Evolutionary conservation across 495 filamentous ascomycete species (phyloP), one percentile per base, ranked within the genome.

Genomic region (Thermothielavioides terrestris): DNA sequence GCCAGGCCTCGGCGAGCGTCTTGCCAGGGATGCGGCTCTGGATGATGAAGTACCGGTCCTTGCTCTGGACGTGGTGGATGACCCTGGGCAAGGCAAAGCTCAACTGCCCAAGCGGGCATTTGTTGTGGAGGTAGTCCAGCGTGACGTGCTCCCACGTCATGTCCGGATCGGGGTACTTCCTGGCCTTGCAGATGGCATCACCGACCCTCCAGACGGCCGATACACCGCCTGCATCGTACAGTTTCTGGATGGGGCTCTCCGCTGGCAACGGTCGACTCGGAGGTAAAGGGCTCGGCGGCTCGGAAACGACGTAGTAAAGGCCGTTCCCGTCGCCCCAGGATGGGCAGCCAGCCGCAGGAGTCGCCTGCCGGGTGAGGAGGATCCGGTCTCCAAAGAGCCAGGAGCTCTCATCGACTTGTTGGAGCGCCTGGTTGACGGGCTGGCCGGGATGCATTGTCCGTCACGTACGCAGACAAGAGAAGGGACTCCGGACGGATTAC

Each of bases 91-190:
- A 8, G 22, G 45, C 34, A 20, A 48, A 48, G 45, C 34, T 48
- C 15, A 48, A 34, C 23, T 48, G 1, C 30, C 45, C 45, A 38
- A 48, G 45, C 22, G 45, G 45, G 45, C 34, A 48, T 48, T 48
- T 48, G 45, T 48, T 48, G 34, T 48, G 45, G 25, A 48, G 45
- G 30, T 48, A 15, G 39, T 48, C 34, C 45, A 48, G 39, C 45
- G 45, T 48, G 34, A 48, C 45, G 35, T 48, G 45, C 45, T 48
- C 45, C 34, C 20, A 48, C 35, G 45, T 48, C 45, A 48, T 48
- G 30, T 48, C 39, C 34, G 45, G 45, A 48, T 48, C 45, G 2
- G 45, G 21, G 22, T 38, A 12, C 21, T 48, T 48, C 45, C 15
- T 48, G 34, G 15, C 45, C 39, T 48, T 48, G 34, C 35, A 48